Evolutionary conservation across 331 rosid species (phyloP).

Genomic region (Acacia pycnantha): DNA sequence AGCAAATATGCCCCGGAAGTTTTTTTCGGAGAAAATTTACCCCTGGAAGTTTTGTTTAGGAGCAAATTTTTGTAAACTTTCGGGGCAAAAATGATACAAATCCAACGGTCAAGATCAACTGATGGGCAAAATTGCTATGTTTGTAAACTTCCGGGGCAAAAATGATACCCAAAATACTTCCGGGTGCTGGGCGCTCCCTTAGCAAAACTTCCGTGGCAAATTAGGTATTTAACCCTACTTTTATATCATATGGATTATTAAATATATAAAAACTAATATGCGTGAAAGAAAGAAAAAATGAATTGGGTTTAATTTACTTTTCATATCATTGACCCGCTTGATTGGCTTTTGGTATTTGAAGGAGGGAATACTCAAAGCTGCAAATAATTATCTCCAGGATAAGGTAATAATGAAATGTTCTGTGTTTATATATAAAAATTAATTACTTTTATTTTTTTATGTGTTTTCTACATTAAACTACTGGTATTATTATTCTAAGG

Average conservation of each 20-base stretch:
- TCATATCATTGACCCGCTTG: background rate
- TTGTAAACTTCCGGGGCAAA: no score
- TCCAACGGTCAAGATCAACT: no score
- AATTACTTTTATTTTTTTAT: background rate
- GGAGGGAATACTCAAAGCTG: conserved; percentile 79
- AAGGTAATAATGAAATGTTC: conserved; percentile 43
- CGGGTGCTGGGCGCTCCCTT: no score
- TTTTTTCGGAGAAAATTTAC: no score
- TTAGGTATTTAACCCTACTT: no score
- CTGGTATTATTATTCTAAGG: background rate
- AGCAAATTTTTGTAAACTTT: no score
- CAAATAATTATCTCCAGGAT: conserved; percentile 71
- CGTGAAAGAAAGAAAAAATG: background rate
- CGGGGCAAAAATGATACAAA: no score
- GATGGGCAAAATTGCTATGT: no score
- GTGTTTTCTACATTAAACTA: background rate
- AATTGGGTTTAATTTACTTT: background rate
- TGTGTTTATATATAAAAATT: background rate
- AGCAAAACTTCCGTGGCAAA: no score
- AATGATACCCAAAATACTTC: no score
- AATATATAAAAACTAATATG: background rate
- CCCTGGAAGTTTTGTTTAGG: no score
- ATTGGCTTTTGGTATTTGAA: conserved; percentile 28
- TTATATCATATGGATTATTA: background rate
- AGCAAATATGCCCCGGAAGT: no score